These are phyloP conservation scores for Coemansia sp. DNA, from an alignment of 192 early-diverging fungal genomes.

Conservation along the genomic window DNA sequence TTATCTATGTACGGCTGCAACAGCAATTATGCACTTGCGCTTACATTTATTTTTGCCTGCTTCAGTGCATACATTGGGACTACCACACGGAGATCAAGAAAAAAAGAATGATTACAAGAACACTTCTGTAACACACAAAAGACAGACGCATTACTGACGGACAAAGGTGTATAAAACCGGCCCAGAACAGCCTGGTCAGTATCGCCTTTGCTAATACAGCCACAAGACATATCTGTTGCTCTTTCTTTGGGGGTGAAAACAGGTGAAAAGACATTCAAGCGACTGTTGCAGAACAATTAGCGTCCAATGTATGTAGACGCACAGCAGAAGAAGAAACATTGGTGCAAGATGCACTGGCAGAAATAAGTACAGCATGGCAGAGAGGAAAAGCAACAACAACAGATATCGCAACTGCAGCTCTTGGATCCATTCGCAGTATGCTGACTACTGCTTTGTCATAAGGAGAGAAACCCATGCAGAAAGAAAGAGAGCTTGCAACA, in stretches of 20 bases:
- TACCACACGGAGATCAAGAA: not conserved
- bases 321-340: not conserved
- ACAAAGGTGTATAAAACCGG: not conserved
- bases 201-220: not conserved
- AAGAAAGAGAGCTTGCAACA: not conserved
- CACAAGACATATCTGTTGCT: not conserved
- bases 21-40: not conserved
- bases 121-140: not conserved
- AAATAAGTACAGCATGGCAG: not conserved
- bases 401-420: not conserved
- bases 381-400: not conserved
- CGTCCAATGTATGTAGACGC: conserved; percentile 1
- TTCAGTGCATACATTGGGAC: not conserved
- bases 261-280: not conserved
- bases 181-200: not conserved
- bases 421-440: not conserved
- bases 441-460: not conserved
- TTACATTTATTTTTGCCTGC: not conserved
- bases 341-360: conserved; percentile 3
- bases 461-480: not conserved
- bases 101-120: not conserved
- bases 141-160: not conserved
- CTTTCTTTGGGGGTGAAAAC: not conserved
- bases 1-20: not conserved
- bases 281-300: not conserved